Conservation (phyloP, 768 basidiomycete species). For the Suillus weaverae region DNA sequence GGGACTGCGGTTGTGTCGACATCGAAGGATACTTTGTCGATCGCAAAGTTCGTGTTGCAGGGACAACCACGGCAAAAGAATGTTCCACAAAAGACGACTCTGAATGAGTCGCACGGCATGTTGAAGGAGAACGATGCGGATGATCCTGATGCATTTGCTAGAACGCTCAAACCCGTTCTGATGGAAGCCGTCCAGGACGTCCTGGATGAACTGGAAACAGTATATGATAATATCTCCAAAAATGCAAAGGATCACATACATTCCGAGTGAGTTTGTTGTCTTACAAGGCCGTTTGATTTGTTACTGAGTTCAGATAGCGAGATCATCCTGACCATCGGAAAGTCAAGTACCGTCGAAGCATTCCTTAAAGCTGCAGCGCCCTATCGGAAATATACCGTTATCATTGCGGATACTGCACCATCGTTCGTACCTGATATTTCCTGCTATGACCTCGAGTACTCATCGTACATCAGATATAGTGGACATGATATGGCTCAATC, state of each 20-base stretch:
- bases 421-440: slow-evolving; percentile 53
- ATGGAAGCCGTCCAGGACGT: slow-evolving; percentile 98
- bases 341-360: slow-evolving; percentile 89
- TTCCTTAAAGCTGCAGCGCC: slow-evolving; percentile 92
- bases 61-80: slow-evolving; percentile 64
- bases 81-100: slow-evolving; percentile 34
- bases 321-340: slow-evolving; percentile 92
- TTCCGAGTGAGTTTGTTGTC: slow-evolving; percentile 72
- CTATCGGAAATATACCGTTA: slow-evolving; percentile 90
- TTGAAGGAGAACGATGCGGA: slow-evolving; percentile 70
- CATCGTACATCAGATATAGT: slow-evolving; percentile 55
- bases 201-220: slow-evolving; percentile 92
- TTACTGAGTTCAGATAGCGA: slow-evolving; percentile 53
- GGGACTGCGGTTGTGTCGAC: slow-evolving; percentile 41
- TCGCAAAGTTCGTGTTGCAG: slow-evolving; percentile 80
- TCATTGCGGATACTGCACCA: slow-evolving; percentile 94
- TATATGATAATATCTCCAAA: slow-evolving; percentile 92
- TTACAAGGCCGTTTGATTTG: background rate
- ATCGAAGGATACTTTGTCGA: slow-evolving; percentile 56
- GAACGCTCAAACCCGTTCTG: slow-evolving; percentile 83
- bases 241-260: slow-evolving; percentile 96
- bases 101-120: slow-evolving; percentile 51
- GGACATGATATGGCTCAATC: slow-evolving; percentile 85
- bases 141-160: slow-evolving; percentile 78
- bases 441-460: slow-evolving; percentile 9